Evolutionary conservation across 2,329 filamentous ascomycete species (phyloP).

Genomic region (Colletotrichum lindemuthianum): DNA sequence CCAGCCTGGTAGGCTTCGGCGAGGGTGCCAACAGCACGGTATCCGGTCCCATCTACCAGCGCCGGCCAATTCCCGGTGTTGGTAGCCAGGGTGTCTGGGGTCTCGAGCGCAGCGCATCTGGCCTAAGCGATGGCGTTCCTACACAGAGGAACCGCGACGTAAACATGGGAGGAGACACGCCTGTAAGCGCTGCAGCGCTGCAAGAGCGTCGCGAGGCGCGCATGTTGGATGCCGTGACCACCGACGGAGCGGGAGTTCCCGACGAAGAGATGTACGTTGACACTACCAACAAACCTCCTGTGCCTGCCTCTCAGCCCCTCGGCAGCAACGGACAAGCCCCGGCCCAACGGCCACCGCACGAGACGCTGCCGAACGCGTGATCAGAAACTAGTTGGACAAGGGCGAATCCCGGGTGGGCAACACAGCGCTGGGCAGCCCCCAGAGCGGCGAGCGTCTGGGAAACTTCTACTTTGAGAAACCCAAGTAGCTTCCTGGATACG

Average conservation of each 20-base stretch:
- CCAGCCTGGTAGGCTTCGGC: conserved; percentile 89
- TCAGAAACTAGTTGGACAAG: conserved; percentile 68
- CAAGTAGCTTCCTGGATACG: conserved; percentile 35
- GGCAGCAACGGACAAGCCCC: conserved; percentile 14
- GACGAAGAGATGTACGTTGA: conserved; percentile 69
- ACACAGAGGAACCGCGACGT: conserved; percentile 47
- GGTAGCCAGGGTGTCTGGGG: conserved; percentile 47
- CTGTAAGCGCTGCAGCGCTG: conserved; percentile 56
- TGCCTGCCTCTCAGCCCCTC: conserved; percentile 53
- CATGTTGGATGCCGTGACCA: conserved; percentile 73
- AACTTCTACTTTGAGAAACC: conserved; percentile 70
- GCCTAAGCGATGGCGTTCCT: conserved; percentile 57
- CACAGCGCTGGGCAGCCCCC: conserved; percentile 54
- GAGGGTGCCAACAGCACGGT: conserved; percentile 90
- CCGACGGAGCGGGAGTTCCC: conserved; percentile 59
- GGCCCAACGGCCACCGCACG: conserved; percentile 43
- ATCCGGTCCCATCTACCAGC: conserved; percentile 78
- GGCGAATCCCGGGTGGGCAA: conserved; percentile 54
- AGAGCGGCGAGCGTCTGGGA: conserved; percentile 59
- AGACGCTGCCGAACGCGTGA: conserved; percentile 72
- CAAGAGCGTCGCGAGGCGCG: conserved; percentile 68
- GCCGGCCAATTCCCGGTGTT: conserved; percentile 55
- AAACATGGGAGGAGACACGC: conserved; percentile 50
- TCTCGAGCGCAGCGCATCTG: conserved; percentile 62
- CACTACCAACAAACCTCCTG: conserved; percentile 69